Conservation (phyloP, 2,329 filamentous ascomycete species). For the Sporothrix curviconia region DNA sequence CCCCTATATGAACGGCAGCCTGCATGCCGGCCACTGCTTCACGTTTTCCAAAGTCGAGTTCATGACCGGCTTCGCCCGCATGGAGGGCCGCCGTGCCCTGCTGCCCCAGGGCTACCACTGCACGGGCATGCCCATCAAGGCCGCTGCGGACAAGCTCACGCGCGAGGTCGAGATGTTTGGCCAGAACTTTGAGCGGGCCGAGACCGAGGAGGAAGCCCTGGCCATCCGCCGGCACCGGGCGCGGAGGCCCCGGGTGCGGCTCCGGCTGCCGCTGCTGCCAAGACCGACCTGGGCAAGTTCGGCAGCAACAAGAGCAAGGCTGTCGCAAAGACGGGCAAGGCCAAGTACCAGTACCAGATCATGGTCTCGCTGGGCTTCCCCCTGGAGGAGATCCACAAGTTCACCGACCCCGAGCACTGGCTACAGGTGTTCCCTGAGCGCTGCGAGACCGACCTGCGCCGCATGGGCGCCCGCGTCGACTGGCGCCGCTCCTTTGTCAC, state of each 20-base stretch:
- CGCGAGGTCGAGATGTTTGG: constrained; percentile 88
- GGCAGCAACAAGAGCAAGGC: constrained; percentile 89
- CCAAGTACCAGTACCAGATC: constrained; percentile 93
- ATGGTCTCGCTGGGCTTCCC: constrained; percentile 85
- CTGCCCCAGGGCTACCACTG: constrained; percentile 94
- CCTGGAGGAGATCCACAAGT: constrained; percentile 81
- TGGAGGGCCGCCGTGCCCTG: constrained; percentile 81
- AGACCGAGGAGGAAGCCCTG: constrained; percentile 43
- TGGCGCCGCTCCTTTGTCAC: constrained; percentile 92
- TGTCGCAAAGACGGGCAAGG: constrained; percentile 79
- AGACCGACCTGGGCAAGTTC: constrained; percentile 88
- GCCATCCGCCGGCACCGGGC: constrained; percentile 44
- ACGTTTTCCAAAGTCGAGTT: constrained; percentile 93
- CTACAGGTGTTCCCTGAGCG: constrained; percentile 81
- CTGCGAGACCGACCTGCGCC: constrained; percentile 70
- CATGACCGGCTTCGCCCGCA: constrained; percentile 73
- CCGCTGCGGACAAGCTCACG: constrained; percentile 84
- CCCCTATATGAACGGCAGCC: constrained; percentile 30
- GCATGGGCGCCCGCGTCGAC: constrained; percentile 81
- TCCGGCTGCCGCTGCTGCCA: constrained; percentile 45
- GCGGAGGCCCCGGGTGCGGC: constrained; percentile 77
- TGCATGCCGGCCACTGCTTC: constrained; percentile 71
- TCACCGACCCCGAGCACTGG: constrained; percentile 75
- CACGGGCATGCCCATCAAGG: constrained; percentile 97
- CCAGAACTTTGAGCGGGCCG: constrained; percentile 64